A percentile compares a stretch with the other conserved stretches of the same genome.
Evolutionary conservation across 441 rosid species (phyloP).

Genomic region (Pelargonium australe): DNA sequence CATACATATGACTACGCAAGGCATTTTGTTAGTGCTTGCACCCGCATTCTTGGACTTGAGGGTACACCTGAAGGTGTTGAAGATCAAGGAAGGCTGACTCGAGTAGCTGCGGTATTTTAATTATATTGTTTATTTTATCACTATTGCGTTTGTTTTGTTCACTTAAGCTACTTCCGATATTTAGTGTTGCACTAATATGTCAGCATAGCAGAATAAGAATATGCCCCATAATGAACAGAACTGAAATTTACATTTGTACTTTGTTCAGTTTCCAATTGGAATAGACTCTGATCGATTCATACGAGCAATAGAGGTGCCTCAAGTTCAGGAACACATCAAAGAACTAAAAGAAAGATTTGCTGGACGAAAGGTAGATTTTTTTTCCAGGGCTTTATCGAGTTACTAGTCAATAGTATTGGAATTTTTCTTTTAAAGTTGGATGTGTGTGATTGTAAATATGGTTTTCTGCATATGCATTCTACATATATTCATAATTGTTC

Average conservation of each 20-base stretch:
- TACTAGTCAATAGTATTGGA: not conserved
- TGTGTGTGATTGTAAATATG: not conserved
- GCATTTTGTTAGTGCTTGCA: conserved; percentile 98
- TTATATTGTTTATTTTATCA: conserved; percentile 14
- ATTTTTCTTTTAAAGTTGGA: not conserved
- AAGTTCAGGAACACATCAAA: conserved; percentile 67
- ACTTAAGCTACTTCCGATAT: conserved; percentile 11
- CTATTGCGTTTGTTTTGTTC: conserved; percentile 17
- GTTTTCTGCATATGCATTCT: too few relatives aligned
- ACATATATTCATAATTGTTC: too few relatives aligned
- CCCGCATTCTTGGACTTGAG: conserved; percentile 97
- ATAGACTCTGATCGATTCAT: conserved; percentile 87
- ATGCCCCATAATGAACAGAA: conserved; percentile 10
- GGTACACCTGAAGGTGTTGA: conserved; percentile 99
- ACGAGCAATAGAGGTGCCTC: conserved; percentile 58
- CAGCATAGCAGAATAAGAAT: conserved; percentile 14
- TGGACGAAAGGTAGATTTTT: conserved; percentile 42
- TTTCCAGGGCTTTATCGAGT: not conserved
- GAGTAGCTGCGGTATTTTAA: conserved; percentile 89
- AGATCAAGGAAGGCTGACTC: conserved; percentile 90
- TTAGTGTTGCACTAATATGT: not conserved
- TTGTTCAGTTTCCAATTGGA: conserved; percentile 86
- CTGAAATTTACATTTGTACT: not conserved
- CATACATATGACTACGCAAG: conserved; percentile 99
- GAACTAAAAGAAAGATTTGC: conserved; percentile 87